phyloP scores from a whole-genome alignment of 139 green algal genomes.

The Picochlorum sp. region DNA sequence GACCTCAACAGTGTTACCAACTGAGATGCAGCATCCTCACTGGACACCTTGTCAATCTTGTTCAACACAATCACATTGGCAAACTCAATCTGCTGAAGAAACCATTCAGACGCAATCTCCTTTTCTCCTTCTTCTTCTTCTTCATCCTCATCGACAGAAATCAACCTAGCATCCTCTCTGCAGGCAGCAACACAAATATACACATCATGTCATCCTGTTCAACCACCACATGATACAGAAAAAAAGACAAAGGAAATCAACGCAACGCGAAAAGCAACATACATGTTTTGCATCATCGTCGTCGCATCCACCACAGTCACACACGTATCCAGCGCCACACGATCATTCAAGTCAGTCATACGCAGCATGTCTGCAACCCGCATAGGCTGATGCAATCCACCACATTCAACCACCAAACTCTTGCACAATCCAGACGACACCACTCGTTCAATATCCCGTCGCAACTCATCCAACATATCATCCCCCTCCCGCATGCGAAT shows the following conservation, averaged over 20 bases:
- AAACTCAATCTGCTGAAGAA: slow-evolving; percentile 58
- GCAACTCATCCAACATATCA: slow-evolving; percentile 40
- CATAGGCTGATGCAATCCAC: slow-evolving; percentile 63
- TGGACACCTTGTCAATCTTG: slow-evolving; percentile 49
- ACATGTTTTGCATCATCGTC: slow-evolving; percentile 39
- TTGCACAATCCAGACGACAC: slow-evolving; percentile 50
- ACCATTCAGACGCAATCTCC: slow-evolving; percentile 53
- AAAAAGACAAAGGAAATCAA: background rate
- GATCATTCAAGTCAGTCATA: slow-evolving; percentile 21
- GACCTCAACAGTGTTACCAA: slow-evolving; percentile 27
- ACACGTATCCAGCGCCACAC: slow-evolving; percentile 51
- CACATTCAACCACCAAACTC: slow-evolving; percentile 69
- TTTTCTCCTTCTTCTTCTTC: slow-evolving; percentile 30
- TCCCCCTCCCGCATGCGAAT: too few species aligned
- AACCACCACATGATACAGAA: too few species aligned
- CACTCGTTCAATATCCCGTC: slow-evolving; percentile 49
- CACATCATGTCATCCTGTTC: too few species aligned
- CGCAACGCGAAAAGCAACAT: background rate
- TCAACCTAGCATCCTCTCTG: too few species aligned
- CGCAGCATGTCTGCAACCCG: slow-evolving; percentile 59
- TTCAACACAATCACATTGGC: slow-evolving; percentile 61
- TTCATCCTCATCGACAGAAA: slow-evolving; percentile 9
- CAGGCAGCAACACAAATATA: too few species aligned
- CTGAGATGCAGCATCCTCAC: background rate
- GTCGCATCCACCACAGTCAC: slow-evolving; percentile 66